A percentile compares a stretch with the other conserved stretches of the same genome.
These are phyloP conservation scores for Phanerodontia chrysosporium DNA, from an alignment of 768 basidiomycete species.

Conservation along the genomic window DNA sequence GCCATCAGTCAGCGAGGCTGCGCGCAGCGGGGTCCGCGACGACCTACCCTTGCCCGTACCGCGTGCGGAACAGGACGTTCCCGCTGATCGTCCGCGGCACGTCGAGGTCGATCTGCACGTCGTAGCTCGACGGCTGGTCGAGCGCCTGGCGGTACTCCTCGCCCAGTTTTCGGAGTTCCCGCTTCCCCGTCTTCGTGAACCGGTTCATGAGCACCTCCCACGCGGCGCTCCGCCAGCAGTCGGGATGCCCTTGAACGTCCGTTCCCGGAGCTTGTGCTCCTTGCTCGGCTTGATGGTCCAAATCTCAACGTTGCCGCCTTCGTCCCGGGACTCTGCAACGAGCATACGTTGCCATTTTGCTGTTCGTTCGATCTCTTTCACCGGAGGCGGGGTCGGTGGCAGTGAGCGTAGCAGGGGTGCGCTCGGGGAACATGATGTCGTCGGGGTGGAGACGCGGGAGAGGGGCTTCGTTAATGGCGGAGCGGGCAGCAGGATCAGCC, in stretches of 20 bases:
- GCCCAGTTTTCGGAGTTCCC: slow-evolving; percentile 41
- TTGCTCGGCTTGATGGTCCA: slow-evolving; percentile 71
- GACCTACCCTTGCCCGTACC: slow-evolving; percentile 91
- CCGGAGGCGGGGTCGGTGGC: slow-evolving; percentile 37
- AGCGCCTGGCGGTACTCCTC: slow-evolving; percentile 46
- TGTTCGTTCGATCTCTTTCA: slow-evolving; percentile 72
- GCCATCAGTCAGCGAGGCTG: background rate
- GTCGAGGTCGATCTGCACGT: slow-evolving; percentile 97
- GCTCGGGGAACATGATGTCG: slow-evolving; percentile 25
- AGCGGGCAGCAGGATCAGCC: slow-evolving; percentile 68
- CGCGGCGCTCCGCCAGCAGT: slow-evolving; percentile 89
- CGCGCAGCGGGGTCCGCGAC: background rate
- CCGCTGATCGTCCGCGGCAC: slow-evolving; percentile 95
- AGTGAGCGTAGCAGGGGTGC: slow-evolving; percentile 43
- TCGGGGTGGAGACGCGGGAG: slow-evolving; percentile 26
- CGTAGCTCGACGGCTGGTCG: slow-evolving; percentile 81
- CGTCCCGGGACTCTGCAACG: slow-evolving; percentile 58
- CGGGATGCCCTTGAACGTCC: slow-evolving; percentile 96
- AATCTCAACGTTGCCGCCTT: slow-evolving; percentile 68
- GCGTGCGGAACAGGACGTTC: slow-evolving; percentile 89
- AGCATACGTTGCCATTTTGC: slow-evolving; percentile 95
- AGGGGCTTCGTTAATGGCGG: slow-evolving; percentile 60
- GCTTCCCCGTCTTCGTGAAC: slow-evolving; percentile 41
- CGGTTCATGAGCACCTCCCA: slow-evolving; percentile 81
- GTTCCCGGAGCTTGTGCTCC: slow-evolving; percentile 61